Evolutionary conservation across 2,329 filamentous ascomycete species (phyloP).

Genomic region (Macrophomina tecta): DNA sequence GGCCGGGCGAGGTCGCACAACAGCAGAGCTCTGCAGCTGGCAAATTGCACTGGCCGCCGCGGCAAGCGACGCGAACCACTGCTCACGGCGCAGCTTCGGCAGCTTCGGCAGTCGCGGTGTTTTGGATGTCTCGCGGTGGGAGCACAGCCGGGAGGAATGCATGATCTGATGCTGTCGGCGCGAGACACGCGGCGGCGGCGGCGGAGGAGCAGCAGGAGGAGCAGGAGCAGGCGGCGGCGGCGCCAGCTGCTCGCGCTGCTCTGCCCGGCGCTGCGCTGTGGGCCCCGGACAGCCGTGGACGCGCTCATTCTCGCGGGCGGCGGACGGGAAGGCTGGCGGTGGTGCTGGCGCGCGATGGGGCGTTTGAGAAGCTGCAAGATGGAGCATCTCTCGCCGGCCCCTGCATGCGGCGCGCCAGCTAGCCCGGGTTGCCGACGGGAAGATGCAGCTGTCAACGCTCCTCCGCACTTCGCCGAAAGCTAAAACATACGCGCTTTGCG

Average conservation of each 20-base stretch:
- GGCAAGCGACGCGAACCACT: constrained; percentile 24
- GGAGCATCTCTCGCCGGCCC: neutral
- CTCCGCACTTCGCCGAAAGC: constrained; percentile 26
- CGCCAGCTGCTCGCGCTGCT: constrained; percentile 2
- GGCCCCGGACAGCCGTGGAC: neutral
- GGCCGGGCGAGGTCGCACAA: constrained; percentile 11
- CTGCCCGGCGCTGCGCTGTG: neutral
- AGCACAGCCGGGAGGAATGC: constrained; percentile 27
- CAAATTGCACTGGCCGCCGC: constrained; percentile 27
- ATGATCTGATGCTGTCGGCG: constrained; percentile 23
- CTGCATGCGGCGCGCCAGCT: constrained; percentile 24
- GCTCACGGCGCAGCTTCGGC: constrained; percentile 11
- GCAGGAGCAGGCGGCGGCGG: neutral
- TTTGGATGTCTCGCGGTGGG: constrained; percentile 25
- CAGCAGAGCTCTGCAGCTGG: constrained; percentile 16
- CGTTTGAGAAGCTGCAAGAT: neutral
- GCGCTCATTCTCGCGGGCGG: neutral
- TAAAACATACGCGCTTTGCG: constrained; percentile 23
- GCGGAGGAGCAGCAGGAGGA: neutral
- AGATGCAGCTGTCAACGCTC: constrained; percentile 24
- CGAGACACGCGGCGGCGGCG: constrained; percentile 12
- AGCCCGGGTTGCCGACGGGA: constrained; percentile 23
- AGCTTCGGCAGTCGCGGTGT: constrained; percentile 26
- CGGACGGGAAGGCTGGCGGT: neutral
- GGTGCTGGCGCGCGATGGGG: neutral